These are phyloP conservation scores for Aureobasidium sp. DNA, from an alignment of 2,329 filamentous ascomycete species.

Conservation along the genomic window DNA sequence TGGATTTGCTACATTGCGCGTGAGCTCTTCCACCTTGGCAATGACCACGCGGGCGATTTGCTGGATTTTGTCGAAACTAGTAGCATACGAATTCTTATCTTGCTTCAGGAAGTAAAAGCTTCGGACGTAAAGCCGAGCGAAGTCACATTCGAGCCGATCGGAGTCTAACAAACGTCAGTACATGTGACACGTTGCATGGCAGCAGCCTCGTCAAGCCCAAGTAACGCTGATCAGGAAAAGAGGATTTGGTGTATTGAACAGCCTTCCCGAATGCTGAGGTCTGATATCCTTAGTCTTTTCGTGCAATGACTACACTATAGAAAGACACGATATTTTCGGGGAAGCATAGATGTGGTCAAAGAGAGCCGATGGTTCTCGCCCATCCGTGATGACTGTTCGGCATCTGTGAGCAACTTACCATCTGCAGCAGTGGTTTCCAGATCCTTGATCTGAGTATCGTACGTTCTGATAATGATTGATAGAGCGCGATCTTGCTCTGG, in stretches of 20 bases:
- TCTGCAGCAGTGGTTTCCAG: background rate
- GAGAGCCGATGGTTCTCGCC: no score
- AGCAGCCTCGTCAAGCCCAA: no score
- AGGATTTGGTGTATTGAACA: no score
- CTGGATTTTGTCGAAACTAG: background rate
- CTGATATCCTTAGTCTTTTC: no score
- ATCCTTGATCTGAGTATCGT: background rate
- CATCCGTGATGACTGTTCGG: no score
- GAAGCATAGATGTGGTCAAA: no score
- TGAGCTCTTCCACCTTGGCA: background rate
- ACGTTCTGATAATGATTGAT: background rate
- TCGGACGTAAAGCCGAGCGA: background rate
- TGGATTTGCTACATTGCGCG: background rate
- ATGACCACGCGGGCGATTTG: background rate
- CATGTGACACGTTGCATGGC: background rate
- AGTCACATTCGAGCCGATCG: background rate
- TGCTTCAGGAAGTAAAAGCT: conserved; percentile 8
- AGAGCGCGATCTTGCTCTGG: background rate
- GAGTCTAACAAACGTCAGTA: background rate
- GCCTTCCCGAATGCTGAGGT: no score
- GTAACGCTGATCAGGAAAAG: no score
- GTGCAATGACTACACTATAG: no score
- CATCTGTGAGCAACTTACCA: background rate
- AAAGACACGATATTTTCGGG: no score
- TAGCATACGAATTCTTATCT: background rate